Base-by-base conservation (phyloP, 441 rosid genomes). In the Theobroma grandiflorum region DNA sequence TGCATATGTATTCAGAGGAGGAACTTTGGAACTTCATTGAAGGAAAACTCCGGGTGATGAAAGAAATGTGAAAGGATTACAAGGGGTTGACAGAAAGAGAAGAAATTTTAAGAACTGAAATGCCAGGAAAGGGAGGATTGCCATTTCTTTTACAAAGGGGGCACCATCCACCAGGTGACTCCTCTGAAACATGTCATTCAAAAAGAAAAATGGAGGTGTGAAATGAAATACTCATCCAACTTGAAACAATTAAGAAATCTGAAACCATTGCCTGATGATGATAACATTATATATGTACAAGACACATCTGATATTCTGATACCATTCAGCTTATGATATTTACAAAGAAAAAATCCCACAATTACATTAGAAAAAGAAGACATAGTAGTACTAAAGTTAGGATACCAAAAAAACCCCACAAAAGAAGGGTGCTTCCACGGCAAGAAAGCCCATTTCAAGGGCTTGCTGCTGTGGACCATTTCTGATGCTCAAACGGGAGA, bases 401-500 rank as follows among this genome's bases (percentile, higher is more conserved):
- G 20, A 78, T 49, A 77, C 79, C 43, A 63, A 9, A 70, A 26
- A 79, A 12, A 8, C 64, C 37, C 78, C 74, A 52, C 75, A 80
- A 72, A 58, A 49, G 57, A 58, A 49, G 57, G 65, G 43, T 31
- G 15, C 37, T 55, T 26, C 8, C 18, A 45, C 58, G 33, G 55
- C 50, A 38, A 55, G 45, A 78, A 49, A 14, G 22, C 74, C 65
- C 66, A 74, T 16, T 43, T 63, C 4, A 31, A n/a, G 53, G 38
- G 58, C 72, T 8, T 35, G 72, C 35, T 10, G 72, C 61, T 16
- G 52, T 76, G 61, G 47, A 61, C 42, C n/a, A 14, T 6, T 72
- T 26, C 42, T 57, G 15, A 8, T 22, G 63, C n/a, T 88, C 83
- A 86, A 38, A 76, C 45, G 31, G 85, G 85, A 76, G 81, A 86